Base-by-base conservation (phyloP, 2,329 filamentous ascomycete genomes). In the Epicoccum sorghinum region DNA sequence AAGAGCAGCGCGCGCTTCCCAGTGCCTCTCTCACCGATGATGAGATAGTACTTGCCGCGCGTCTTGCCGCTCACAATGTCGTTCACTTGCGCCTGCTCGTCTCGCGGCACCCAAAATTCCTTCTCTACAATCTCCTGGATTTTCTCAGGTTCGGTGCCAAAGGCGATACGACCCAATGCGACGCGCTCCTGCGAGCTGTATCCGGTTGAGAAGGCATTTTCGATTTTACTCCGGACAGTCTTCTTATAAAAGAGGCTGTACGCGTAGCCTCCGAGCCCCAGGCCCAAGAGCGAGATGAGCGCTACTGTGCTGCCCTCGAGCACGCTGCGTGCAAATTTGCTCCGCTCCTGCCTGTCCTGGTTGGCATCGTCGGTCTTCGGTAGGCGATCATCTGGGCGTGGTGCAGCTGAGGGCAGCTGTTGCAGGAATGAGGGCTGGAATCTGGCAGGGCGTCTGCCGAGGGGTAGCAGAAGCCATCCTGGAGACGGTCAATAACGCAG, bases 1-100 rank as follows among this genome's bases (percentile, higher is more conserved):
- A 98, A 80, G 64, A 98, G 79, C 91, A 98, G 96, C 59, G 90
- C 95, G 51, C 90, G 93, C 79, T 99, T 99, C 8, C 95, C 95
- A 0, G 91, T 96, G 3, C 95, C 95, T 77, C 98, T 96, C 71
- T 98, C 93, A 23, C 93, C 95, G 46, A 98, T 87, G 4, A 99
- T 80, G 2, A 99, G 82, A 72, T 95, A 90, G 70, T 99, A 99
- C 69, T 95, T 90, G 7, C 95, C 95, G 38, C 80, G 79, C 22
- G 85, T 79, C 2, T 80, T 78, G 1, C 93, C 95, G 40, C 82
- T 78, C 18, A 99, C 84, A 58, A 99, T 96, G n/a, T 78, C 79
- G 72, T 98, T 89, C 54, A 98, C 86, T 47, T 82, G 84, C 3
- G 77, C 71, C 73, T 99, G 95, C 77, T 98, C 93, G 7, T 88